These are phyloP conservation scores for Cadophora gregata DNA, from an alignment of 2,329 filamentous ascomycete genomes.

Conservation along the genomic window DNA sequence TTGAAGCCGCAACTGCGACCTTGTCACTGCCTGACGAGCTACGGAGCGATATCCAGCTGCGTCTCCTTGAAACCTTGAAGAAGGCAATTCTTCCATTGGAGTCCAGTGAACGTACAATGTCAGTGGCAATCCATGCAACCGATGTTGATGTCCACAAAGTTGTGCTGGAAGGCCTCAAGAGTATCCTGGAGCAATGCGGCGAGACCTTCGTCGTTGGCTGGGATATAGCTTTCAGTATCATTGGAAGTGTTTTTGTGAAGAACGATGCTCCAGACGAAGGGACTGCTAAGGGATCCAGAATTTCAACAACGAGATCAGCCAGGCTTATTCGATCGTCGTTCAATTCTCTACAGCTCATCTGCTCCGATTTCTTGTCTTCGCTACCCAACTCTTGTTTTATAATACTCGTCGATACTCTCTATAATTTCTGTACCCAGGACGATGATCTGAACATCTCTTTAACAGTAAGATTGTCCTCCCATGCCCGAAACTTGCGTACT, in stretches of 20 bases:
- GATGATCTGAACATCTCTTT: conserved; percentile 95
- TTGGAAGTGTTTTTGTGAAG: conserved; percentile 77
- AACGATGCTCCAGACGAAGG: conserved; percentile 36
- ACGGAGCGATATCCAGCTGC: conserved; percentile 70
- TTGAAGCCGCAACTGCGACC: conserved; percentile 64
- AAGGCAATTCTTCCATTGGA: conserved; percentile 66
- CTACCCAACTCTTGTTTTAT: conserved; percentile 74
- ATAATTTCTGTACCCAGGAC: conserved; percentile 85
- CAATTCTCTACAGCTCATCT: conserved; percentile 87
- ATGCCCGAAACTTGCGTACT: conserved; percentile 31
- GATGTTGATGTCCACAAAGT: conserved; percentile 83
- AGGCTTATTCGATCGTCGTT: conserved; percentile 87
- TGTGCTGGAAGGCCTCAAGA: conserved; percentile 79
- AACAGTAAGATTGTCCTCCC: conserved; percentile 62
- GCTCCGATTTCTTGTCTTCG: conserved; percentile 87
- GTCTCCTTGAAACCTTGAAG: conserved; percentile 70
- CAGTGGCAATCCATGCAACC: conserved; percentile 64
- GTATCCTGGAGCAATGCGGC: conserved; percentile 84
- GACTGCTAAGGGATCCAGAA: conserved; percentile 30
- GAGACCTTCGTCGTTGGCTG: conserved; percentile 84
- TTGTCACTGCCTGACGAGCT: conserved; percentile 56
- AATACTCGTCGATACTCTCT: conserved; percentile 83
- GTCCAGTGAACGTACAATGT: conserved; percentile 55
- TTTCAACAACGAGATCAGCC: conserved; percentile 62
- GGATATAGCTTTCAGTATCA: conserved; percentile 84